Evolutionary conservation across 2,329 filamentous ascomycete genomes (phyloP), one percentile per base, ranked within the genome.

Genomic region (Venturia pyrina): DNA sequence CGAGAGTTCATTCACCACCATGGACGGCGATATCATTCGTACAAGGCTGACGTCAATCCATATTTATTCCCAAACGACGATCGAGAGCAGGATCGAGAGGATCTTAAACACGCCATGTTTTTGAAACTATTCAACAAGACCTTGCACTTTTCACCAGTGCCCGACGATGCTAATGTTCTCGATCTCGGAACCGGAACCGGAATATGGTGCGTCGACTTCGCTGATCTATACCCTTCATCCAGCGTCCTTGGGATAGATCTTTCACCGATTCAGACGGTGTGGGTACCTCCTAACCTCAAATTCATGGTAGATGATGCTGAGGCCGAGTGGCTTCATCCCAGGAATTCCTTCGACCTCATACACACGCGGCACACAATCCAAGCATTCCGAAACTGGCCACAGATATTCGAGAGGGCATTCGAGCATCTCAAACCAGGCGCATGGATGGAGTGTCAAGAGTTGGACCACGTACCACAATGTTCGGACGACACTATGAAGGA

Each of bases 281-380:
- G 77, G 73, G 73, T 81, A 28, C 78, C 77, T 0, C 75, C 74
- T 0, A 79, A 79, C 66, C 69, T 78, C 8, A 69, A 71, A 13
- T 79, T 80, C 63, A 72, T 78, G 68, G 73, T 80, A 66, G 78
- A 80, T 63, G 76, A 79, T 60, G 44, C 59, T 17, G 61, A 62
- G 24, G 32, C 34, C 46, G 62, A 64, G 28, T 65, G 66, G 62
- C 84, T 66, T 15, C 48, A 63, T 37, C 56, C 56, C 19, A 24
- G 24, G 6, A 32, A 81, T 63, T 73, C 73, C 13, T 87, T 84
- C 70, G 85, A 88, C 72, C 82, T 83, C 69, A 82, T 88, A 78
- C 78, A 83, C 79, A 72, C 80, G 71, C 71, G 81, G 69, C 70
- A 82, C 77, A 78, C 84, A 78, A 71, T 79, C 68, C 80, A 80